Base-by-base conservation (phyloP, 192 early-diverging fungal species). In the Backusella morwellensis region DNA sequence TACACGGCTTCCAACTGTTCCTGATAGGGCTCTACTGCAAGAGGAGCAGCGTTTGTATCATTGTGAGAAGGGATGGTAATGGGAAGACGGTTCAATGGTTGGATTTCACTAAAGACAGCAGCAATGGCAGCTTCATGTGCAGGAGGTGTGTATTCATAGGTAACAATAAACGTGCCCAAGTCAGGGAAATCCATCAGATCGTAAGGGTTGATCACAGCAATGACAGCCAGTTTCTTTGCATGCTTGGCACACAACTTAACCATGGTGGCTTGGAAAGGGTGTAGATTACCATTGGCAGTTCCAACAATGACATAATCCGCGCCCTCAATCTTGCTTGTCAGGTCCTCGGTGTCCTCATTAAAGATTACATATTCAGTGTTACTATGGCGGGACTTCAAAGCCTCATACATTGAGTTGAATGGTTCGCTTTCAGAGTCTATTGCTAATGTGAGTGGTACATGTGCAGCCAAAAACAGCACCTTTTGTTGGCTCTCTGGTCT, bases 131-230 rank as follows among this genome's bases (percentile, higher is more conserved):
- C 73, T 68, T 84, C 77, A 36, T 75, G 73, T 0, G 82, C 82
- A 52, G 82, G 82, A 29, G 79, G 76, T 11, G 79, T 78, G 59
- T 84, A 81, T 47, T 84, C 82, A 52, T 80, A 84, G 0, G 82
- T 84, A 38, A 80, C 79, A 19, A 81, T 36, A 41, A 78, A 81
- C 7, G 82, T 78, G 35, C 77, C 73, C 17, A 84, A 32, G 14
- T 75, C 78, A 5, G 79, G 69, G 66, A 80, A 84, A 17, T 52
- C 76, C 68, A 75, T 81, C 0, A 81, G 40, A 75, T 84, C 82
- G 70, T 84, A 84, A 21, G 82, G 82, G 40, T 84, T 84, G 40
- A 84, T 80, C 21, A 80, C 82, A 19, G 79, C 82, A 26, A 75
- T 73, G 15, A 76, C 79, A 0, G 75, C 44, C 12, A 78, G 59